These are phyloP conservation scores for Trichoderma sp. DNA, from an alignment of 2,329 filamentous ascomycete species.

Conservation along the genomic window DNA sequence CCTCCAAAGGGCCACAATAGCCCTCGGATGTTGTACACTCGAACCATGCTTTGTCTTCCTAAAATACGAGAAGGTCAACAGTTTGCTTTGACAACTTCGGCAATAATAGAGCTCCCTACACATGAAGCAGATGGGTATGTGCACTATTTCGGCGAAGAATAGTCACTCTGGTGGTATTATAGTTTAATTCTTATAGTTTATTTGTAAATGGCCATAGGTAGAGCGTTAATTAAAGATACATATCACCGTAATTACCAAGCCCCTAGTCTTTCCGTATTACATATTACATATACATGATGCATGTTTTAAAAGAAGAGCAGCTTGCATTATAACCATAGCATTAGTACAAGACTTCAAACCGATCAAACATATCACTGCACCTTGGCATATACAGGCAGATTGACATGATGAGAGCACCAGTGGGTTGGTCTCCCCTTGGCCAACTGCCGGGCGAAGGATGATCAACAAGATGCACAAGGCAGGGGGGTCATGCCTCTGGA, in stretches of 20 bases:
- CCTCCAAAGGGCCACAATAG: background rate
- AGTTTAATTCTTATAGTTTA: no score
- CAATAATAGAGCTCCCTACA: constrained; percentile 13
- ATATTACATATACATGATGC: no score
- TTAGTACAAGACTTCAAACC: no score
- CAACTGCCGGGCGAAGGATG: no score
- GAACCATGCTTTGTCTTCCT: constrained; percentile 6
- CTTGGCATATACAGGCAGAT: no score
- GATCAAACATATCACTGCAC: no score
- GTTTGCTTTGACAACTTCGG: constrained; percentile 12
- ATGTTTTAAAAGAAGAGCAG: no score
- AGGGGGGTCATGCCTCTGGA: no score
- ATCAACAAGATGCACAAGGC: no score
- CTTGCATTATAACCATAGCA: no score
- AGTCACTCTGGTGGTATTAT: background rate
- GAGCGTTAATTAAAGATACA: background rate
- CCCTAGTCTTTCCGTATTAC: background rate
- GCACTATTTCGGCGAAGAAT: background rate
- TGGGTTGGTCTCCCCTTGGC: no score
- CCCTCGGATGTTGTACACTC: background rate
- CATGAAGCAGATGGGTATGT: background rate
- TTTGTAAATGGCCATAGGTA: background rate
- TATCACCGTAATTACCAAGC: background rate
- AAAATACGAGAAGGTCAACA: background rate
- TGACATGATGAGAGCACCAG: no score